Conservation (phyloP, 139 green algal genomes). For the Chlorella vulgaris region DNA sequence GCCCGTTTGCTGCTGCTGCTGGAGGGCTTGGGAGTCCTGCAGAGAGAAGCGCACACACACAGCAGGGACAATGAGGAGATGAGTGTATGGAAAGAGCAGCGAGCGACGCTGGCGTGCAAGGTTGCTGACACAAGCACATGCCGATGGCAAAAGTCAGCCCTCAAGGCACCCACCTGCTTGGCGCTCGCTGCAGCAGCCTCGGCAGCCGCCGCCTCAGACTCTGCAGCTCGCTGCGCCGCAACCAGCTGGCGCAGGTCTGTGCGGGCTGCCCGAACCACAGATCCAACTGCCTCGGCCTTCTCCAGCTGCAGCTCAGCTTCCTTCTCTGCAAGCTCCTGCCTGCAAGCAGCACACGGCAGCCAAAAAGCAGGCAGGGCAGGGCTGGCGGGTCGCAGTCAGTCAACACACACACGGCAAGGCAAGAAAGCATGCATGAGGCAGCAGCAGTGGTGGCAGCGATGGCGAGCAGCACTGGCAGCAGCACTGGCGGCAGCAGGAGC, state of each 20-base stretch:
- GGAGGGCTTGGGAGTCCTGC: constrained; percentile 2
- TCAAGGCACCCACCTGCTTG: constrained; percentile 20
- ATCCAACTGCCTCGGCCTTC: constrained; percentile 22
- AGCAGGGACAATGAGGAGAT: neutral
- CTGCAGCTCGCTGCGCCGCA: neutral
- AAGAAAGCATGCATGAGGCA: too few species aligned
- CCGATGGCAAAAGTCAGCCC: too few species aligned
- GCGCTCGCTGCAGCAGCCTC: neutral
- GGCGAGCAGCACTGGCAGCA: neutral
- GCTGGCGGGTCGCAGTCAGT: neutral
- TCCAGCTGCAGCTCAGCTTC: constrained; percentile 15
- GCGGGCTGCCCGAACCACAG: neutral
- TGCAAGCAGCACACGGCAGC: neutral
- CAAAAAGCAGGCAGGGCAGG: neutral
- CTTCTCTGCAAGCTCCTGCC: constrained; percentile 18
- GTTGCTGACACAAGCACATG: too few species aligned
- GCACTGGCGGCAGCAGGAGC: neutral
- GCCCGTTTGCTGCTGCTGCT: constrained; percentile 2
- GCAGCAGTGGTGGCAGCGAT: neutral
- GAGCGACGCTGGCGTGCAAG: too few species aligned
- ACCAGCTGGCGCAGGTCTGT: constrained; percentile 5
- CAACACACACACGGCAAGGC: neutral
- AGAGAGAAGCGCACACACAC: neutral
- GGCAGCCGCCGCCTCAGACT: neutral
- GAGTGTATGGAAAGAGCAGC: too few species aligned